Evolutionary conservation across 192 early-diverging fungal genomes (phyloP).

Genomic region (Blastocladiella britannica): DNA sequence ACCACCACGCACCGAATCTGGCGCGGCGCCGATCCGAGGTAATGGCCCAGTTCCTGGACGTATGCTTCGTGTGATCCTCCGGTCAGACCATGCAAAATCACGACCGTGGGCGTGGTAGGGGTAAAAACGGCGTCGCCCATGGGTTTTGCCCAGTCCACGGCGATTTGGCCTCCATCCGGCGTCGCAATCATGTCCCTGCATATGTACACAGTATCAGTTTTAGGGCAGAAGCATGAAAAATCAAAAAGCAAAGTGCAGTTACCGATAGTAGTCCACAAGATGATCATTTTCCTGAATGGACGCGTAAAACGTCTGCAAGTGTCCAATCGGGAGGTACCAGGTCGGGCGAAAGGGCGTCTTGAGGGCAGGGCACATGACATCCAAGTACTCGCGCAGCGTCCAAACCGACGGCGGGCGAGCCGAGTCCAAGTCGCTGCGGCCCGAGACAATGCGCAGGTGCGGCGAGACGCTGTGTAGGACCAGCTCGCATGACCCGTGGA

Average conservation of each 20-base stretch:
- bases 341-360: conserved; percentile 44
- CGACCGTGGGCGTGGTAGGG: conserved; percentile 46
- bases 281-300: conserved; percentile 17
- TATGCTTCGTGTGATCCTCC: conserved; percentile 84
- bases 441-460: background rate
- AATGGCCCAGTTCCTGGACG: conserved; percentile 47
- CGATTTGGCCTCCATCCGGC: conserved; percentile 64
- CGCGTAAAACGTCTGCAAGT: conserved; percentile 60
- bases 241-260: conserved; percentile 3
- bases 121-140: conserved; percentile 21
- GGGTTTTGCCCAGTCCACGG: conserved; percentile 69
- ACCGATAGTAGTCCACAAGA: conserved; percentile 42
- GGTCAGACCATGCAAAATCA: conserved; percentile 76
- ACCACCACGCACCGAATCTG: conserved; percentile 59
- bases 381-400: background rate
- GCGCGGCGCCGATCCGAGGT: conserved; percentile 30
- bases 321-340: conserved; percentile 44
- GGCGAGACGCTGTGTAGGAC: too few species aligned
- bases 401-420: too few species aligned
- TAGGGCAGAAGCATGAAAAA: background rate
- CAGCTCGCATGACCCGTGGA: too few species aligned
- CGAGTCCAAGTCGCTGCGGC: background rate
- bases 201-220: conserved; percentile 3
- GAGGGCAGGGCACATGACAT: conserved; percentile 10
- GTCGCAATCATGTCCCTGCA: conserved; percentile 36